phyloP scores from a whole-genome alignment of 2,329 filamentous ascomycete species.

The Aspergillus sp. region DNA sequence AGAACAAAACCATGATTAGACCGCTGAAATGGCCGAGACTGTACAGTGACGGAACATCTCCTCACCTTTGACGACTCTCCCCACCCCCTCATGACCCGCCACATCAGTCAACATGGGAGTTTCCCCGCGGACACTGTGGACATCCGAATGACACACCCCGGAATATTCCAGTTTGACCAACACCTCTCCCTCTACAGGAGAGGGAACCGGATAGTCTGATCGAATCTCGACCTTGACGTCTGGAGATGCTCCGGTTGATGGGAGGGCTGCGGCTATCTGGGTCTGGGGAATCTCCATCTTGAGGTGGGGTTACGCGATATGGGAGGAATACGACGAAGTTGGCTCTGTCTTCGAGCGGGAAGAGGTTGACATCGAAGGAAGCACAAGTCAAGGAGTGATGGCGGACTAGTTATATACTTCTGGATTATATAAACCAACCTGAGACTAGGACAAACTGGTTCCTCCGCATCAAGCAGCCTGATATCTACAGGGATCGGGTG shows the following conservation, averaged over 20 bases:
- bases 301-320: neutral
- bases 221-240: slow-evolving; percentile 23
- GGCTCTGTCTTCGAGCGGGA: neutral
- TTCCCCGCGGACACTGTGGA: slow-evolving; percentile 44
- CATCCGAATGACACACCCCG: slow-evolving; percentile 49
- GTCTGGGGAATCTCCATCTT: slow-evolving; percentile 17
- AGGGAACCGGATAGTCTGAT: slow-evolving; percentile 31
- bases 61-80: slow-evolving; percentile 36
- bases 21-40: neutral
- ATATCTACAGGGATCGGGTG: neutral
- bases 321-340: neutral
- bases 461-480: neutral
- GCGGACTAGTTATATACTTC: no score
- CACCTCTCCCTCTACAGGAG: slow-evolving; percentile 39
- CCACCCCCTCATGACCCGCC: slow-evolving; percentile 48
- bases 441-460: no score
- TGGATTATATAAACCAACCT: no score
- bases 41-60: neutral
- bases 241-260: slow-evolving; percentile 18
- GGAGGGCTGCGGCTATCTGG: slow-evolving; percentile 31
- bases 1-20: neutral
- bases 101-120: slow-evolving; percentile 45
- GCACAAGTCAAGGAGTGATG: no score
- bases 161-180: slow-evolving; percentile 48
- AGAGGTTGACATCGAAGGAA: neutral